Base-by-base conservation (phyloP, 257 asterid genomes). In the Plantago ovata region DNA sequence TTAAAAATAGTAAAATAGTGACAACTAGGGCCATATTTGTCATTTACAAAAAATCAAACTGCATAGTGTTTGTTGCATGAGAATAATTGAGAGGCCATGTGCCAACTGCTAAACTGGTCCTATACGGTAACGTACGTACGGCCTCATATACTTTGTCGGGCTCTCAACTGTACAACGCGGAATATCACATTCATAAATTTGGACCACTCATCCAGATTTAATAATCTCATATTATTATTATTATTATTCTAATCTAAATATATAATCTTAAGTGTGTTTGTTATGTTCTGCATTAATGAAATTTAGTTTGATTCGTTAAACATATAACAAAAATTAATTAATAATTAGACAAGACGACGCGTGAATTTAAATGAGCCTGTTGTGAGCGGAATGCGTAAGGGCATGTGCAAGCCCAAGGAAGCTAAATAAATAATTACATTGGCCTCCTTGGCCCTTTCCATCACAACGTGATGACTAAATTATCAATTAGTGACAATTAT, bases 41-140 rank as follows among this genome's bases (percentile, higher is more conserved):
- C 46, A 42, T 42, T 7, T 42, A 13, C 16, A n/a, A 5, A 10
- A 42, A 42, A 28, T 28, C n/a, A n/a, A n/a, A n/a, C 19, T 45
- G 51, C 11, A 14, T 13, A 14, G 4, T 46, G 20, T 32, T 23
- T 36, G 41, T 7, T 14, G 20, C 58, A 13, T 28, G 14, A 53
- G 24, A 24, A 53, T 53, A 53, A 53, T 52, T 1, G 58, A 53
- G 58, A 23, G 11, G 40, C 39, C 58, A 53, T 53, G 58, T 49
- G 54, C 54, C 54, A 49, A 49, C 54, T 53, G 42, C 58, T 40
- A 53, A 53, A 32, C 58, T 16, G 58, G 58, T 53, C 58, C 38
- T 53, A 53, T 53, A 53, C 58, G 58, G 58, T 28, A 53, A 52
- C 20, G 58, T 53, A 53, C 58, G 58, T 53, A 53, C 58, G 58